Evolutionary conservation across 2,329 filamentous ascomycete species (phyloP), one percentile per base, ranked within the genome.

Genomic region (Aspergillaceae sp.): DNA sequence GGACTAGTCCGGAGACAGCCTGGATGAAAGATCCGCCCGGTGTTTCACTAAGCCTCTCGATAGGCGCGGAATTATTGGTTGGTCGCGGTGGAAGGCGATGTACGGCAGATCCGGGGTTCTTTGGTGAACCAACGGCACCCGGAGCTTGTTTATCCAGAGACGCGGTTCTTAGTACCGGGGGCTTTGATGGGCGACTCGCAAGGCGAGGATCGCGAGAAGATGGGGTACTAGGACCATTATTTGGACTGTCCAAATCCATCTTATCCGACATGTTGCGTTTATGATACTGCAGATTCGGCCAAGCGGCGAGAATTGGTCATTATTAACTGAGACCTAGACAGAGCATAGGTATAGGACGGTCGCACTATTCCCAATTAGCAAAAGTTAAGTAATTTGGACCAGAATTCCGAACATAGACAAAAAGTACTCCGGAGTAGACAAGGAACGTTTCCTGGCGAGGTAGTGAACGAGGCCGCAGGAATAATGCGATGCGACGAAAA

Each of bases 11-110:
- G 4, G 54, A 48, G 33, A 62, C 46, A 3, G 48, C 46, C 35
- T 48, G 55, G 29, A 58, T 11, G 48, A 74, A 69, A 51, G 77
- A 76, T 71, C 74, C 54, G 10, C 42, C 44, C 35, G 43, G 7
- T 9, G 26, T 4, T 6, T 38, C 26, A 38, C 27, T 19, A 11
- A 6, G 11, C 40, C 46, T 41, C 43, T 46, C 19, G 42, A 46
- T 5, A 5, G 7, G 11, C 8, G 46, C 46, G n/a, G 19, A 10
- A 4, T 29, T 33, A 7, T 42, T 19, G 41, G 4, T 42, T 3
- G 27, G 28, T 29, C 30, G 40, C 19, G 7, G 11, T 28, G 27
- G 19, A 19, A 19, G 19, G 19, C 19, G 19, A 19, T 19, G 8
- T 26, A 19, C 36, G n/a, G 36, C 26, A 7, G 36, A 27, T 9